A percentile compares a stretch with the other conserved stretches of the same genome.
These are phyloP conservation scores for Kingdonia uniflora DNA, from an alignment of 164 flowering plant genomes.

Conservation along the genomic window DNA sequence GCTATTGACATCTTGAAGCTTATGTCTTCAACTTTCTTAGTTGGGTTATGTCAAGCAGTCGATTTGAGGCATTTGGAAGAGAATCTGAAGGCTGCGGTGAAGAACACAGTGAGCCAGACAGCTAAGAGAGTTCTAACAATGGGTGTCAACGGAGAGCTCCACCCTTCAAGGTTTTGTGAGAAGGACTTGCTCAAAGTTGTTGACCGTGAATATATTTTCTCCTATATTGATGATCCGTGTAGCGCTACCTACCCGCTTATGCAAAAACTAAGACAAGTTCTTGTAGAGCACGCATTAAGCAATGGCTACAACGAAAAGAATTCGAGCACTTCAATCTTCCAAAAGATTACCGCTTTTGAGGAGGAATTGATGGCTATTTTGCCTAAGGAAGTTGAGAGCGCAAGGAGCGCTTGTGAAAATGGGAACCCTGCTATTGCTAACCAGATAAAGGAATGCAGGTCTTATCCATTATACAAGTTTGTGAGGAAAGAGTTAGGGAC, in stretches of 20 bases:
- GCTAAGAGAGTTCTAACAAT: background rate
- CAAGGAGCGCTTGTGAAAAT: background rate
- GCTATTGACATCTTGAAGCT: slow-evolving; percentile 21
- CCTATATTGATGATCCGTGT: slow-evolving; percentile 2
- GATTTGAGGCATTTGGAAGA: slow-evolving; percentile 27
- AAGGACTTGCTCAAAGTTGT: slow-evolving; percentile 1
- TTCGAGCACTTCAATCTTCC: slow-evolving; percentile 22
- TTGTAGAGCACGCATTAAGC: background rate
- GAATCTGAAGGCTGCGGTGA: slow-evolving; percentile 12
- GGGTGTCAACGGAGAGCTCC: background rate
- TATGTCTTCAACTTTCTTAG: slow-evolving; percentile 21
- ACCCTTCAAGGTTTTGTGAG: slow-evolving; percentile 2
- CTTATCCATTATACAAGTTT: slow-evolving; percentile 7
- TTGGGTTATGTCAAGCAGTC: slow-evolving; percentile 20
- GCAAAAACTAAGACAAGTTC: slow-evolving; percentile 4
- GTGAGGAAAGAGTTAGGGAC: slow-evolving; percentile 38
- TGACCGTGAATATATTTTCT: background rate
- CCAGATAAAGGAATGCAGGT: background rate
- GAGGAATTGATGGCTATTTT: background rate
- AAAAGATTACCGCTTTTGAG: slow-evolving; percentile 27
- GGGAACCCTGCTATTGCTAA: background rate
- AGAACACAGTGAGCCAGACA: slow-evolving; percentile 1
- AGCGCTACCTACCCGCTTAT: background rate
- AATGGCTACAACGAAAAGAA: background rate
- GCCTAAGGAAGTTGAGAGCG: too few relatives aligned